Percentiles rank a stretch among this genome's conserved stretches.
Evolutionary conservation across 2,329 filamentous ascomycete genomes (phyloP).

Genomic region (Elsinoe batatas): DNA sequence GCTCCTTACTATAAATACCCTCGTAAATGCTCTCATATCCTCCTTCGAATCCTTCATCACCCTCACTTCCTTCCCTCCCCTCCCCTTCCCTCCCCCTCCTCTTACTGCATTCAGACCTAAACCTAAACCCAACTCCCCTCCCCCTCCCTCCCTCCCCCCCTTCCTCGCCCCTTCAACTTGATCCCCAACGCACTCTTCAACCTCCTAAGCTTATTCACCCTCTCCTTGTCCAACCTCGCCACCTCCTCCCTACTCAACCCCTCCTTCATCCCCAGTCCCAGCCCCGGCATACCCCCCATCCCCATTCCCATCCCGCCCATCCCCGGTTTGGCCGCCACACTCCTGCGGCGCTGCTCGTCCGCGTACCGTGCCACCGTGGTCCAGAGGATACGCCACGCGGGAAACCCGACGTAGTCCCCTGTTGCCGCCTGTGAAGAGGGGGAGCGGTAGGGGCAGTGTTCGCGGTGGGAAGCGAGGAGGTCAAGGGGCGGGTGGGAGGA

Average conservation of each 20-base stretch:
- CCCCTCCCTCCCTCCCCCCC: not conserved
- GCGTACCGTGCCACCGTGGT: conserved; percentile 24
- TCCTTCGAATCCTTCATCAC: too few species aligned
- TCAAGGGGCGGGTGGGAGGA: conserved; percentile 18
- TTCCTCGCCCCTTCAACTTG: conserved; percentile 16
- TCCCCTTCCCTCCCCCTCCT: not conserved
- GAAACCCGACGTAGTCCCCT: conserved; percentile 24
- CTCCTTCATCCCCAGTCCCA: not conserved
- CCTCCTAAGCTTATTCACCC: conserved; percentile 25
- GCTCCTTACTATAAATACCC: not conserved
- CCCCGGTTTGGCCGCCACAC: conserved; percentile 10
- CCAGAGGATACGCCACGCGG: conserved; percentile 26
- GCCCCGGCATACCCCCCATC: conserved; percentile 5
- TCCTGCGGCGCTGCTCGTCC: conserved; percentile 25
- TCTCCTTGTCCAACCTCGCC: conserved; percentile 25
- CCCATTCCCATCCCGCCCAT: conserved; percentile 1
- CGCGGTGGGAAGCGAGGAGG: conserved; percentile 27
- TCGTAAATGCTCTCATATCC: too few species aligned
- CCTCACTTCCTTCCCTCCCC: not conserved
- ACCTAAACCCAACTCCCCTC: not conserved
- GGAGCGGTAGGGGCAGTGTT: conserved; percentile 31
- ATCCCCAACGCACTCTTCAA: conserved; percentile 28
- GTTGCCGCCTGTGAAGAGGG: conserved; percentile 24
- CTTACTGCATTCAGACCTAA: not conserved
- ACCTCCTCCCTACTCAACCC: conserved; percentile 22